Base-by-base conservation (phyloP, 2,329 filamentous ascomycete genomes). In the Fusarium subglutinans region DNA sequence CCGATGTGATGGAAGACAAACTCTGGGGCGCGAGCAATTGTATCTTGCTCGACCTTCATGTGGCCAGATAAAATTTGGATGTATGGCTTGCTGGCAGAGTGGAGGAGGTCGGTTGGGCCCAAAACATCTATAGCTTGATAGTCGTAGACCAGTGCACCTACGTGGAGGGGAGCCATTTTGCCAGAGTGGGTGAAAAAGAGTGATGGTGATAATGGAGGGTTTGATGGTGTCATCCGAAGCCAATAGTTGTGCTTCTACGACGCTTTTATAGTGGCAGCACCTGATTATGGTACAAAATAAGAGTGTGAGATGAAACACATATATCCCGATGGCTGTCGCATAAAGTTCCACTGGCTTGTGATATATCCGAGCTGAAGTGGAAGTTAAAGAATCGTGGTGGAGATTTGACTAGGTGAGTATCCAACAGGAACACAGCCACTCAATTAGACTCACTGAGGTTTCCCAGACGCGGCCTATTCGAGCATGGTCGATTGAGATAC, bases 1-100 rank as follows among this genome's bases (percentile, higher is more conserved):
- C 81, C 81, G 20, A 83, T 79, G 48, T 83, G 81, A 45, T 83
- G 82, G 28, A 83, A 79, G 24, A 66, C 57, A 17, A 82, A 78
- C 7, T 82, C 74, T 6, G 78, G 77, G 2, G 81, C 79, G 5
- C 66, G 72, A 22, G 69, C 61, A 6, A 81, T 45, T 2, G 66
- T 24, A 1, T 78, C 73, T 7, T 75, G 55, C 14, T 74, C 64
- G 5, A 80, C 50, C 20, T 76, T 73, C 12, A 58, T 37, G 41
- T 74, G 64, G n/a, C 15, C 9, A 8, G 66, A 65, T 22, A 74
- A 41, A 2, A 7, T 22, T 22, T 72, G 5, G 12, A 80, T 12
- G 12, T 75, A 54, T n/a, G 2, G 30, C 35, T 78, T 80, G 58
- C 54, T 71, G 8, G 71, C 69, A 6, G 77, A 81, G 58, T 70